Evolutionary conservation across 768 basidiomycete species (phyloP).

Genomic region (Nidularia sp.): DNA sequence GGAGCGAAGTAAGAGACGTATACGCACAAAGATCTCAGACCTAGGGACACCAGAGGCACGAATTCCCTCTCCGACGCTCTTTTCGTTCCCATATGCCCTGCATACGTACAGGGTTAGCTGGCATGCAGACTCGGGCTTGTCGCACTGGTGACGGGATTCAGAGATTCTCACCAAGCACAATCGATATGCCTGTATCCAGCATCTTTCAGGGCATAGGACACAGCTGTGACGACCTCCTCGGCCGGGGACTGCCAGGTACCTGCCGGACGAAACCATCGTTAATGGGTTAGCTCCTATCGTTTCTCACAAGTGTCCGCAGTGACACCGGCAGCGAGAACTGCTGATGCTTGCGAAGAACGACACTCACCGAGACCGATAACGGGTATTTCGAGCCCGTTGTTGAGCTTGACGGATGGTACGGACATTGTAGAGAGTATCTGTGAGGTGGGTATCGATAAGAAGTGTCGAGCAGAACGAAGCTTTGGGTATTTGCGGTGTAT

Average conservation of each 20-base stretch:
- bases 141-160: neutral
- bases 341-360: neutral
- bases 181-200: slow-evolving; percentile 76
- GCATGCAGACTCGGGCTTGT: neutral
- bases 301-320: neutral
- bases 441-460: neutral
- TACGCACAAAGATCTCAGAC: slow-evolving; percentile 50
- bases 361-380: neutral
- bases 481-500: too few relatives aligned
- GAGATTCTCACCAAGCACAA: slow-evolving; percentile 46
- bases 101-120: slow-evolving; percentile 14
- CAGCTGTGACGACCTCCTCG: slow-evolving; percentile 69
- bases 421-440: slow-evolving; percentile 2
- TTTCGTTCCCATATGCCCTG: slow-evolving; percentile 73
- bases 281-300: neutral
- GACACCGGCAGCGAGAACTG: neutral
- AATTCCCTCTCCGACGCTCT: slow-evolving; percentile 80
- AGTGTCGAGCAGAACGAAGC: neutral
- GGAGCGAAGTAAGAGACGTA: neutral
- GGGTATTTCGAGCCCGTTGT: slow-evolving; percentile 1
- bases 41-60: slow-evolving; percentile 73
- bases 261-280: slow-evolving; percentile 14
- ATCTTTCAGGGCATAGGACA: slow-evolving; percentile 68
- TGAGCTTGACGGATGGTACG: slow-evolving; percentile 7
- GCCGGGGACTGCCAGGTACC: slow-evolving; percentile 82